A percentile compares a stretch with the other conserved stretches of the same genome.
Conservation (phyloP, 495 filamentous ascomycete species). For the Viridothelium virens region DNA sequence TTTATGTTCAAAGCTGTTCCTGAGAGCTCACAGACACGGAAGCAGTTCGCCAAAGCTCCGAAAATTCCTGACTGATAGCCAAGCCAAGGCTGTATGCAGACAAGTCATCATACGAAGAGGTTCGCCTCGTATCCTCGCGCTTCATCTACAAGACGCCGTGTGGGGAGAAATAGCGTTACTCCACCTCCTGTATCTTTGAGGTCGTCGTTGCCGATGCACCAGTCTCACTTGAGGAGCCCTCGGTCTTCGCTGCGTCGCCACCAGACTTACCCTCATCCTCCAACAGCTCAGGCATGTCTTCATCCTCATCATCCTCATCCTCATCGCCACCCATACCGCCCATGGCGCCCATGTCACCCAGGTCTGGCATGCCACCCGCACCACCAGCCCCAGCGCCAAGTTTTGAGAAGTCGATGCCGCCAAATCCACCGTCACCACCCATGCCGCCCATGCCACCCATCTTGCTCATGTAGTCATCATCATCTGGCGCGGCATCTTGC, state of each 20-base stretch:
- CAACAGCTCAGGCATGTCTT: constrained; percentile 55
- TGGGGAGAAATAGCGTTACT: constrained; percentile 30
- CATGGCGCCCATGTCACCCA: constrained; percentile 63
- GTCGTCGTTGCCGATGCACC: constrained; percentile 20
- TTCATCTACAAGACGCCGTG: neutral
- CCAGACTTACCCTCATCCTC: constrained; percentile 42
- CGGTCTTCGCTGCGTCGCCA: constrained; percentile 24
- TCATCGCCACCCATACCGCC: constrained; percentile 51
- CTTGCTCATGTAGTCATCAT: constrained; percentile 59
- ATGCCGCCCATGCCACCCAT: constrained; percentile 55
- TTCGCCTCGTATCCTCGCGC: neutral
- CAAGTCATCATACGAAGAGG: neutral
- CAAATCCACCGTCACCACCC: constrained; percentile 34
- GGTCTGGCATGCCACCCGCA: constrained; percentile 77
- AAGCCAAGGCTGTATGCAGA: neutral
- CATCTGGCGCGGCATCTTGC: constrained; percentile 79
- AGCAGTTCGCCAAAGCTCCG: neutral
- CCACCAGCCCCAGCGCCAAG: constrained; percentile 43
- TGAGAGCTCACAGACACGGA: neutral
- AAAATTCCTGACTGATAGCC: neutral
- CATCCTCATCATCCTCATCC: constrained; percentile 53
- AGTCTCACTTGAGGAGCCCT: constrained; percentile 15
- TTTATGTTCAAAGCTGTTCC: neutral
- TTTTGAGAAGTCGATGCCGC: constrained; percentile 28
- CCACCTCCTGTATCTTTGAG: constrained; percentile 51